Conservation (phyloP, 2,329 filamentous ascomycete species). For the Neurospora crassa region DNA sequence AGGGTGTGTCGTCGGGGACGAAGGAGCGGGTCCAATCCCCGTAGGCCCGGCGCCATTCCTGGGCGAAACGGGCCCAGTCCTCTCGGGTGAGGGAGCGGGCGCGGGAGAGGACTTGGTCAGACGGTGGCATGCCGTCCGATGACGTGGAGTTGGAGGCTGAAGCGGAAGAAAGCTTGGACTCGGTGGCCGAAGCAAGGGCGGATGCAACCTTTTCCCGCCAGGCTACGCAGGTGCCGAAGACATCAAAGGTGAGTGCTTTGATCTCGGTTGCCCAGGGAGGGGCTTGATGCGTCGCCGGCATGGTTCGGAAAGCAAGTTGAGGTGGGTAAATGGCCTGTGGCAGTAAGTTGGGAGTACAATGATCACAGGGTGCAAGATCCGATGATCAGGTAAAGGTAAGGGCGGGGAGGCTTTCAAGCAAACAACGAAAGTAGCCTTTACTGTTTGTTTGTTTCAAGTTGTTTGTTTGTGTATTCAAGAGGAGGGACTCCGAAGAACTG, state of each 20-base stretch:
- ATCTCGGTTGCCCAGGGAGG: constrained; percentile 17
- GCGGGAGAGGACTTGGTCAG: constrained; percentile 29
- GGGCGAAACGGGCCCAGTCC: constrained; percentile 56
- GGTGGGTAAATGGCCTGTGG: constrained; percentile 1
- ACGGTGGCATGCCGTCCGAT: constrained; percentile 18
- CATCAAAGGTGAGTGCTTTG: constrained; percentile 61
- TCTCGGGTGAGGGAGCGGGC: constrained; percentile 37
- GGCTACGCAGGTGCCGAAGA: constrained; percentile 74
- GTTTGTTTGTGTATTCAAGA: background rate
- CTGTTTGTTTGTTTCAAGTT: background rate
- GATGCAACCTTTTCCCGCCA: constrained; percentile 61
- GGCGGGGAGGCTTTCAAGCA: background rate
- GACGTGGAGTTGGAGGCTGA: constrained; percentile 31
- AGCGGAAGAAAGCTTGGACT: constrained; percentile 37
- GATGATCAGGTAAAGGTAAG: background rate
- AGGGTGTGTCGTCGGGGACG: constrained; percentile 37
- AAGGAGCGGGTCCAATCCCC: constrained; percentile 47
- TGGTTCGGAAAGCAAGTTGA: background rate
- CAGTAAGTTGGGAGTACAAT: background rate
- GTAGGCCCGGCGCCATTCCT: constrained; percentile 62
- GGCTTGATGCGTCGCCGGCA: constrained; percentile 1
- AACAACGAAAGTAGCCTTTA: background rate
- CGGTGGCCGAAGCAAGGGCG: constrained; percentile 43
- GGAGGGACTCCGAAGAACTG: background rate
- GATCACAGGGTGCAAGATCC: background rate